Conservation (phyloP, 2,329 filamentous ascomycete species). For the Colletotrichum eremochloae region DNA sequence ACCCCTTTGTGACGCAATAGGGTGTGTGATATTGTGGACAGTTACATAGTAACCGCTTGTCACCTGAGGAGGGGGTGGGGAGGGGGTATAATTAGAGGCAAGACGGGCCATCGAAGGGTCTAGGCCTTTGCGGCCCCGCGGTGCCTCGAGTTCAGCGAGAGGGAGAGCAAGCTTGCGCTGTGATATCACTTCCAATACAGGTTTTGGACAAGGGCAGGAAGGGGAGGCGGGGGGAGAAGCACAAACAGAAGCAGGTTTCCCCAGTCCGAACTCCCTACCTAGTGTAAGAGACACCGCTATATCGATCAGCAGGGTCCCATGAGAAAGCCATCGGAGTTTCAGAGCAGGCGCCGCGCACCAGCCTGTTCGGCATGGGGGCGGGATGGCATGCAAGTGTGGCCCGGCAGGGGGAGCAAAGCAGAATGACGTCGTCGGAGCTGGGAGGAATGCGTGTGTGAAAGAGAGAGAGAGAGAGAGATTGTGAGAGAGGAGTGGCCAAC, state of each 20-base stretch:
- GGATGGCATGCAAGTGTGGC: background rate
- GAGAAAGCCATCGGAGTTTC: background rate
- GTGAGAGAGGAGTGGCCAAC: background rate
- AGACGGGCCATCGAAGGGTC: background rate
- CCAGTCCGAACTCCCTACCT: constrained; percentile 17
- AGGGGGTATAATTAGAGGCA: background rate
- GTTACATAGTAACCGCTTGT: background rate
- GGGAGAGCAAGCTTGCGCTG: constrained; percentile 13
- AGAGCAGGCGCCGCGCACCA: background rate
- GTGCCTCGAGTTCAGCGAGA: background rate
- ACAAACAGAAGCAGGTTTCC: constrained; percentile 12
- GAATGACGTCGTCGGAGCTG: constrained; percentile 9
- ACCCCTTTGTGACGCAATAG: constrained; percentile 37
- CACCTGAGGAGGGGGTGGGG: background rate
- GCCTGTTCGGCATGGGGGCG: background rate
- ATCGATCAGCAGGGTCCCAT: constrained; percentile 20
- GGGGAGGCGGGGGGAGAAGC: background rate
- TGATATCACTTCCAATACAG: constrained; percentile 41
- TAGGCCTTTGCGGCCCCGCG: background rate
- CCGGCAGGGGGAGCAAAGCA: background rate
- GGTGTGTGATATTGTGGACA: constrained; percentile 18
- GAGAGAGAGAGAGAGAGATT: background rate
- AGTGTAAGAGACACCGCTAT: background rate
- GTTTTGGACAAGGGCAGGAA: background rate
- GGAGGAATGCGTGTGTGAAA: background rate